These are phyloP conservation scores for Cystobasidiaceae sp. DNA, from an alignment of 1,284 basidiomycete genomes.

Conservation along the genomic window DNA sequence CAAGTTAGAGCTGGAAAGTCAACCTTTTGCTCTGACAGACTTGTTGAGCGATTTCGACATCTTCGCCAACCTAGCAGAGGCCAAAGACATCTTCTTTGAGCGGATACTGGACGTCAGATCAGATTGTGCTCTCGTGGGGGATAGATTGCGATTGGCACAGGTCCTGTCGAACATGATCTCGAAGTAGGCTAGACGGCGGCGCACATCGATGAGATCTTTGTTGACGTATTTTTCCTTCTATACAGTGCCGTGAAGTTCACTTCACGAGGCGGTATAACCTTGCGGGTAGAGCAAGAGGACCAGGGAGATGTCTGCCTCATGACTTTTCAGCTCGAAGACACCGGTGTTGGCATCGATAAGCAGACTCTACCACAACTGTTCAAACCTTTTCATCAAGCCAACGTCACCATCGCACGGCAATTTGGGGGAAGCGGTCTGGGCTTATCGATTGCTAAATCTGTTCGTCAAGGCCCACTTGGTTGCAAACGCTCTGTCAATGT, in stretches of 20 bases:
- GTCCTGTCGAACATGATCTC: constrained; percentile 32
- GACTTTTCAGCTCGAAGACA: constrained; percentile 47
- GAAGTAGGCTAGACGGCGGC: constrained; percentile 30
- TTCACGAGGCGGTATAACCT: constrained; percentile 42
- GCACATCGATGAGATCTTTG: constrained; percentile 36
- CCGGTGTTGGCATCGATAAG: constrained; percentile 46
- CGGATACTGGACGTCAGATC: constrained; percentile 37
- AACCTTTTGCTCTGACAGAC: constrained; percentile 45
- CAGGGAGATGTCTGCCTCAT: constrained; percentile 41
- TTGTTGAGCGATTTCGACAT: constrained; percentile 45
- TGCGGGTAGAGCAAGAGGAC: constrained; percentile 41
- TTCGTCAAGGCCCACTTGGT: not conserved
- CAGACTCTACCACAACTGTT: constrained; percentile 45
- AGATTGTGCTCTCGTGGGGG: constrained; percentile 36
- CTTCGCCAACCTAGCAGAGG: constrained; percentile 45
- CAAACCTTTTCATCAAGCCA: constrained; percentile 45
- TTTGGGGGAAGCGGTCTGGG: constrained; percentile 42
- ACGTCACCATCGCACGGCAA: constrained; percentile 34
- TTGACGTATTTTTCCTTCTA: constrained; percentile 25
- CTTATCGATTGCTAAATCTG: constrained; percentile 42
- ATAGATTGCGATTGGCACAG: constrained; percentile 40
- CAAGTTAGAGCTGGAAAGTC: constrained; percentile 46
- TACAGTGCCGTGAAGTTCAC: constrained; percentile 48
- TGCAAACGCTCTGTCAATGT: not conserved
- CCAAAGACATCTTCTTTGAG: constrained; percentile 45